These are phyloP conservation scores for Aristolochia contorta DNA, from an alignment of 164 flowering plant genomes.

Conservation along the genomic window DNA sequence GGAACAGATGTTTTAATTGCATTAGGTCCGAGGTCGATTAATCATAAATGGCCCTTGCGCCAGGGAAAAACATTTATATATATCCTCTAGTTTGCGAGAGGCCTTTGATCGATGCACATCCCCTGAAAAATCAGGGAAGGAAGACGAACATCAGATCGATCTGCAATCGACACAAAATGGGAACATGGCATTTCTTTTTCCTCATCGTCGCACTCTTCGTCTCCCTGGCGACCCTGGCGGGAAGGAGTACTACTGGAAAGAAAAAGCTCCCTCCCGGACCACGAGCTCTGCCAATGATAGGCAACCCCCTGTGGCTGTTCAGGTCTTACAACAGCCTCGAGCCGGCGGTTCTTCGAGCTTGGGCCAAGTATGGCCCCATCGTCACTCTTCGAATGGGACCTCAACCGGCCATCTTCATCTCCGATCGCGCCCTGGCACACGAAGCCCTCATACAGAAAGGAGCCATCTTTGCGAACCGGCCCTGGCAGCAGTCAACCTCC, in stretches of 20 bases:
- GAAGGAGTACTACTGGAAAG: not conserved
- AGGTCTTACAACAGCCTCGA: constrained; percentile 16
- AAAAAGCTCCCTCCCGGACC: not conserved
- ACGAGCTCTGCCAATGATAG: not conserved
- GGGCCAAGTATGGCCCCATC: constrained; percentile 35
- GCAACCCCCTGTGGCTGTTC: constrained; percentile 38
- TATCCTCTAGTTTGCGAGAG: too few species aligned
- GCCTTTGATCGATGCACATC: too few species aligned
- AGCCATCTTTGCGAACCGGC: constrained; percentile 32
- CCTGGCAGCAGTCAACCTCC: constrained; percentile 5
- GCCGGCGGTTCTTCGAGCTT: constrained; percentile 15
- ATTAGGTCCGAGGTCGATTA: too few species aligned
- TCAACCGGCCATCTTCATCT: constrained; percentile 22
- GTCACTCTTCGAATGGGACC: constrained; percentile 26
- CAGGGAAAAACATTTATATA: too few species aligned
- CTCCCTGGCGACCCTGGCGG: not conserved
- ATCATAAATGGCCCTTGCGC: too few species aligned
- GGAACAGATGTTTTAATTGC: too few species aligned
- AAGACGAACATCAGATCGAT: too few species aligned
- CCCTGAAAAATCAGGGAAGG: too few species aligned
- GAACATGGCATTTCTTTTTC: not conserved
- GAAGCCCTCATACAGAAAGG: constrained; percentile 35
- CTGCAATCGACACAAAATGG: too few species aligned
- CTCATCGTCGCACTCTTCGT: not conserved
- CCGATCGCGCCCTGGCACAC: constrained; percentile 27